Conservation (phyloP, 306 rosid species). For the Trifolium dubium region DNA sequence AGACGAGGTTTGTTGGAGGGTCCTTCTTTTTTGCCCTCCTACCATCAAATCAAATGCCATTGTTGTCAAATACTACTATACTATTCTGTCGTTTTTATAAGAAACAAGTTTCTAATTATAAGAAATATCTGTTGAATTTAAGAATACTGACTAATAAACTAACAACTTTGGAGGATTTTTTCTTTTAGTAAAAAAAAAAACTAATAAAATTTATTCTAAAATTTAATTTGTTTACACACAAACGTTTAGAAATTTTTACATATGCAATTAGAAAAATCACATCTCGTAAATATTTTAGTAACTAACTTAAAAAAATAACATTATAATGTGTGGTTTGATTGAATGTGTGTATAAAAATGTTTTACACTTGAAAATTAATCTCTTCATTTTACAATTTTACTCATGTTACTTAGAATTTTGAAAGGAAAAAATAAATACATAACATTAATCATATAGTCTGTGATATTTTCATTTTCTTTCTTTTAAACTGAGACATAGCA, state of each 20-base stretch:
- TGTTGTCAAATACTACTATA: no score
- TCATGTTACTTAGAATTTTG: no score
- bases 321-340: neutral
- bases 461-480: neutral
- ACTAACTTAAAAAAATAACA: neutral
- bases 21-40: conserved; percentile 40
- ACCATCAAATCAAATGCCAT: conserved; percentile 41
- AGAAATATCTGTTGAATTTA: no score
- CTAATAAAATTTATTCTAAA: no score
- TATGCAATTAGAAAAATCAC: no score
- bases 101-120: neutral
- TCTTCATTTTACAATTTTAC: no score
- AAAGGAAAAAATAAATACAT: neutral
- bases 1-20: conserved; percentile 65
- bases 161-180: no score
- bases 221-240: no score
- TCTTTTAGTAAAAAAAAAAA: no score
- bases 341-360: no score
- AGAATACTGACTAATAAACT: neutral
- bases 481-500: neutral
- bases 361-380: no score
- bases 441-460: neutral
- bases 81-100: neutral
- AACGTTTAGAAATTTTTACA: neutral
- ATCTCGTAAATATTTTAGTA: no score